A percentile compares a stretch with the other conserved stretches of the same genome.
phyloP scores from a whole-genome alignment of 1,284 basidiomycete genomes.

The Sanguinoderma infundibulare region DNA sequence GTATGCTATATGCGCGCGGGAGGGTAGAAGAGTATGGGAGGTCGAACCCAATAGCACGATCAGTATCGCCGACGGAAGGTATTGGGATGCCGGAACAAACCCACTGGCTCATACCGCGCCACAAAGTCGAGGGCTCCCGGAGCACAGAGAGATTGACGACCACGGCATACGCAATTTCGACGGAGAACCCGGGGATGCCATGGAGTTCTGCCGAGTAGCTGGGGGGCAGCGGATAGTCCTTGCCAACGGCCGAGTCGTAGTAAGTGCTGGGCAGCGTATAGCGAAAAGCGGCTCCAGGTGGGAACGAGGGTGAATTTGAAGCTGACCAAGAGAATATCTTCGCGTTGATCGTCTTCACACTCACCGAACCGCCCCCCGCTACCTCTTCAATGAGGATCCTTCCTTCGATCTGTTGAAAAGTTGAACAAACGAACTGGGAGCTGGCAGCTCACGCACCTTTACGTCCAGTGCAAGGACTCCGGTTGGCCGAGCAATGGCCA shows the following conservation, averaged over 20 bases:
- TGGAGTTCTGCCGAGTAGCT: slow-evolving; percentile 63
- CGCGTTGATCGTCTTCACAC: slow-evolving; percentile 25
- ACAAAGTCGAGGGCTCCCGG: slow-evolving; percentile 30
- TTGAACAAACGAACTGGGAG: background rate
- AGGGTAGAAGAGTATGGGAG: slow-evolving; percentile 2
- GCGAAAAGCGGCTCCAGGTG: slow-evolving; percentile 31
- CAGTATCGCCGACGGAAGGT: slow-evolving; percentile 7
- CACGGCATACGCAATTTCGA: slow-evolving; percentile 63
- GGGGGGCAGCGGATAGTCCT: slow-evolving; percentile 54
- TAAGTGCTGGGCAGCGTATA: slow-evolving; percentile 33
- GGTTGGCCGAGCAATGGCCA: slow-evolving; percentile 30
- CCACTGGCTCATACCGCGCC: slow-evolving; percentile 31
- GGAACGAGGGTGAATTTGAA: slow-evolving; percentile 26
- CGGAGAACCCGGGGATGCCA: slow-evolving; percentile 69
- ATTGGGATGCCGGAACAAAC: background rate
- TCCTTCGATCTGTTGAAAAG: slow-evolving; percentile 29
- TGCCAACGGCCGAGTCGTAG: slow-evolving; percentile 21
- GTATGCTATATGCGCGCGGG: slow-evolving; percentile 9
- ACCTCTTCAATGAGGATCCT: slow-evolving; percentile 30
- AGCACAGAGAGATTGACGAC: slow-evolving; percentile 28
- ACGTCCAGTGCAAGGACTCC: slow-evolving; percentile 31
- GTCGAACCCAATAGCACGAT: background rate
- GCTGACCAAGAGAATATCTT: slow-evolving; percentile 33
- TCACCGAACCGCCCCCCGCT: slow-evolving; percentile 28
- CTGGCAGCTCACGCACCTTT: slow-evolving; percentile 17